Evolutionary conservation across 257 asterid genomes (phyloP).

Genomic region (Petunia axillaris): DNA sequence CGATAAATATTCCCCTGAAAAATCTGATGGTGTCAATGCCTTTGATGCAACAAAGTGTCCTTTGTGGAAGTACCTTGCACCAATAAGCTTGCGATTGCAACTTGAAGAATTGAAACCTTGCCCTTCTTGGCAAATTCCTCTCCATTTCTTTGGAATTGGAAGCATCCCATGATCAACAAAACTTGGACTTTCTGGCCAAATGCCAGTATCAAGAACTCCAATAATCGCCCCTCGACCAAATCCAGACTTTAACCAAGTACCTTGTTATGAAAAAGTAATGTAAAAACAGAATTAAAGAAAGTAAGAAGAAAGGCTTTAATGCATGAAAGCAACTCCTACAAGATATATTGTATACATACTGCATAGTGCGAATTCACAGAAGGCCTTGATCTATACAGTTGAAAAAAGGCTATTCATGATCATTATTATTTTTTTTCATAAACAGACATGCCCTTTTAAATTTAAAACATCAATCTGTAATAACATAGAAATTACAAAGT

Average conservation of each 20-base stretch:
- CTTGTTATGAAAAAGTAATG: slow-evolving; percentile 19
- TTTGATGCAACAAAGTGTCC: slow-evolving; percentile 74
- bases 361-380: too few relatives aligned
- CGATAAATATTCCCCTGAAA: slow-evolving; percentile 36
- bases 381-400: not conserved
- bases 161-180: slow-evolving; percentile 77
- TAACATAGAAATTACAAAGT: too few relatives aligned
- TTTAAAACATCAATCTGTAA: too few relatives aligned
- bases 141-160: slow-evolving; percentile 76
- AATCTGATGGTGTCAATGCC: slow-evolving; percentile 36
- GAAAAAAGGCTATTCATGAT: slow-evolving; percentile 6
- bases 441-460: not conserved
- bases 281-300: not conserved
- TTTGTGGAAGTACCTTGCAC: slow-evolving; percentile 78
- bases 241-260: slow-evolving; percentile 64
- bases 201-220: slow-evolving; percentile 88
- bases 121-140: slow-evolving; percentile 78
- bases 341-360: too few relatives aligned
- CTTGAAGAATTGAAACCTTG: slow-evolving; percentile 55
- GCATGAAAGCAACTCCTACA: not conserved
- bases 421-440: not conserved
- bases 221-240: slow-evolving; percentile 80
- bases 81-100: slow-evolving; percentile 81
- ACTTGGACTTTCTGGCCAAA: slow-evolving; percentile 97
- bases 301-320: not conserved